These are phyloP conservation scores for Sporothrix phasma DNA, from an alignment of 2,329 filamentous ascomycete genomes.

Conservation along the genomic window DNA sequence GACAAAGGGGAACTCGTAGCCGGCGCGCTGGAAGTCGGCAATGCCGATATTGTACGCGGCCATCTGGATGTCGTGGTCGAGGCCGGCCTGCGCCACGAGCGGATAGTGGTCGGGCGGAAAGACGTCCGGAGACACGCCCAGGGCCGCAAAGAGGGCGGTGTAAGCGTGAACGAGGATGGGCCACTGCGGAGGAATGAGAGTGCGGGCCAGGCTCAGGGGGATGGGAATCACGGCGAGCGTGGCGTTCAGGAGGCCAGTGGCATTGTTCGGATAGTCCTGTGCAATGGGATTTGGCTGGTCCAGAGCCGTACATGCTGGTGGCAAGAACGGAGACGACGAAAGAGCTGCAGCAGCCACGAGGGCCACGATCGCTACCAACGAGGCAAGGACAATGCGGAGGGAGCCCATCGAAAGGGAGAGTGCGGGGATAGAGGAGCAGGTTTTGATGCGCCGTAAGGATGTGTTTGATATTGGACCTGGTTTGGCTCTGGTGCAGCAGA, in stretches of 20 bases:
- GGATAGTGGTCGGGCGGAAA: conserved; percentile 40
- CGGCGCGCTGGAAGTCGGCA: conserved; percentile 39
- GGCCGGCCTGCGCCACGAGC: conserved; percentile 38
- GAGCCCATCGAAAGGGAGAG: not conserved
- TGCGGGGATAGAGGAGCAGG: not conserved
- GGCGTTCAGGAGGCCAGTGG: conserved; percentile 44
- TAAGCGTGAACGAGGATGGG: conserved; percentile 41
- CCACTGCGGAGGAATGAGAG: conserved; percentile 39
- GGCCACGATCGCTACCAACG: not conserved
- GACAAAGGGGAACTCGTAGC: conserved; percentile 46
- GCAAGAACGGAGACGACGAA: not conserved
- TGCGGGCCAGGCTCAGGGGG: conserved; percentile 34
- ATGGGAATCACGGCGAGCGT: conserved; percentile 44
- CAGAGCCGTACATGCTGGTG: conserved; percentile 21
- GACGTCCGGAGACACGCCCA: conserved; percentile 24
- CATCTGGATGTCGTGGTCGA: conserved; percentile 42
- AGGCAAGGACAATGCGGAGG: not conserved
- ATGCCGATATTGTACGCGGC: conserved; percentile 30
- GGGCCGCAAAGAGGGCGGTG: conserved; percentile 35
- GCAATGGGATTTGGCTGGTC: conserved; percentile 40
- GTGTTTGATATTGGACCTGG: not conserved
- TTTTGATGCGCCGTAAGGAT: not conserved
- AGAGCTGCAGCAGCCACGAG: not conserved
- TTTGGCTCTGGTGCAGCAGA: not conserved
- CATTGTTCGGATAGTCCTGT: conserved; percentile 34